Evolutionary conservation across 768 basidiomycete species (phyloP).

Genomic region (Mrakia gelida): DNA sequence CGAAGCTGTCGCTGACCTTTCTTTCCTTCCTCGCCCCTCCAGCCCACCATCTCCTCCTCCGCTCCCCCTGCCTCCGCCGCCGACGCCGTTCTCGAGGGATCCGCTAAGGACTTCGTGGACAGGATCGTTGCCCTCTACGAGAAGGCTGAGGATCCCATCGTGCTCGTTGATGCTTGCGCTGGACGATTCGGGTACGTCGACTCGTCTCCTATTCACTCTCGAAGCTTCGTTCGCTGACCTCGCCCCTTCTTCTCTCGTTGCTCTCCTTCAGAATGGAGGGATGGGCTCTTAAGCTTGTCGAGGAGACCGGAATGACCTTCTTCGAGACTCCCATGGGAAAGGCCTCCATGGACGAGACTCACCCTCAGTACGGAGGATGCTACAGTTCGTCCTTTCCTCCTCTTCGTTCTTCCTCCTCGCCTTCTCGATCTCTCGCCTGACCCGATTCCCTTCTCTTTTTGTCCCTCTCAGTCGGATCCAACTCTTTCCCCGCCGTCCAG

Average conservation of each 20-base stretch:
- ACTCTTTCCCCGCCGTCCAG: constrained; percentile 63
- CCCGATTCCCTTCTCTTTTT: too few relatives aligned
- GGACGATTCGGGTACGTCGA: constrained; percentile 54
- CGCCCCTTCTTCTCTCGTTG: background rate
- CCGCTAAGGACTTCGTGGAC: constrained; percentile 25
- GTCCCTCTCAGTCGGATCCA: constrained; percentile 61
- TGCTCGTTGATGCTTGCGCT: constrained; percentile 51
- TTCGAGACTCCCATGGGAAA: constrained; percentile 60
- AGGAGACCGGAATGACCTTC: constrained; percentile 65
- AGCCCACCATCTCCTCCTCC: constrained; percentile 36
- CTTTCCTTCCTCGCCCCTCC: constrained; percentile 37
- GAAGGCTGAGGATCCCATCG: constrained; percentile 55
- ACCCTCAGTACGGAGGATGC: constrained; percentile 1
- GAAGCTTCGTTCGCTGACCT: background rate
- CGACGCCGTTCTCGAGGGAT: constrained; percentile 28
- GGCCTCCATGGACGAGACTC: constrained; percentile 45
- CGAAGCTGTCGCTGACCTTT: constrained; percentile 28
- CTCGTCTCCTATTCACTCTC: background rate
- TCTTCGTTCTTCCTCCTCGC: too few relatives aligned
- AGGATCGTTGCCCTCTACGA: constrained; percentile 34
- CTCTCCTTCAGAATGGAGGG: constrained; percentile 49
- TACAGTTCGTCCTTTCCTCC: constrained; percentile 39
- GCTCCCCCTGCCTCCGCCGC: constrained; percentile 26
- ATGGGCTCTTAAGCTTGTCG: constrained; percentile 61
- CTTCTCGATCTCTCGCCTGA: too few relatives aligned